A percentile compares a stretch with the other conserved stretches of the same genome.
Conservation (phyloP, 768 basidiomycete species). For the Rhizopogon rudus region DNA sequence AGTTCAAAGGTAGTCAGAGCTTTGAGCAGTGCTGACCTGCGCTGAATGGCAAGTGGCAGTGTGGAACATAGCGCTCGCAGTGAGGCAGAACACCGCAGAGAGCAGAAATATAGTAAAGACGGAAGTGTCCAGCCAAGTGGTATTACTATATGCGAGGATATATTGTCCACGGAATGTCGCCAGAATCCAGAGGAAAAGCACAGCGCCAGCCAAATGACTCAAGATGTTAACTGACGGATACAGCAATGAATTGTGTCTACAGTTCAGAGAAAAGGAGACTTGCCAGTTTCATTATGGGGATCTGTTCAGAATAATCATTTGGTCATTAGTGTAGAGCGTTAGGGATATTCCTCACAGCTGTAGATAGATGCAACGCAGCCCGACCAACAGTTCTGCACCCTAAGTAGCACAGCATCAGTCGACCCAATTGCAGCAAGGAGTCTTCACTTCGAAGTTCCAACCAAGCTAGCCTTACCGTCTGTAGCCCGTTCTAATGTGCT, state of each 20-base stretch:
- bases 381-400: constrained; percentile 55
- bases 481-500: constrained; percentile 67
- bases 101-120: constrained; percentile 62
- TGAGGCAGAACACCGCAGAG: constrained; percentile 71
- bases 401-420: constrained; percentile 18
- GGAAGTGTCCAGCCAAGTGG: constrained; percentile 57
- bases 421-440: constrained; percentile 3
- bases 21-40: constrained; percentile 37
- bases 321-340: constrained; percentile 10
- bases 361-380: constrained; percentile 62
- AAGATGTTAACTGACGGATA: constrained; percentile 72
- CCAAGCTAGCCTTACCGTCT: constrained; percentile 43
- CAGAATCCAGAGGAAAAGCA: constrained; percentile 55
- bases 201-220: constrained; percentile 69
- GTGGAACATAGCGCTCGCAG: constrained; percentile 70
- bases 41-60: constrained; percentile 69
- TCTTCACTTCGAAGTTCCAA: background rate
- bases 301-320: constrained; percentile 35
- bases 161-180: constrained; percentile 48
- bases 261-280: constrained; percentile 6
- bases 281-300: constrained; percentile 76
- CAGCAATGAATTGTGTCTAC: constrained; percentile 5
- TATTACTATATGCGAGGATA: constrained; percentile 43
- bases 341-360: constrained; percentile 47
- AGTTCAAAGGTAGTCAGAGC: background rate